phyloP scores from a whole-genome alignment of 169 alveolate genomes.

The Blepharisma undulans region DNA sequence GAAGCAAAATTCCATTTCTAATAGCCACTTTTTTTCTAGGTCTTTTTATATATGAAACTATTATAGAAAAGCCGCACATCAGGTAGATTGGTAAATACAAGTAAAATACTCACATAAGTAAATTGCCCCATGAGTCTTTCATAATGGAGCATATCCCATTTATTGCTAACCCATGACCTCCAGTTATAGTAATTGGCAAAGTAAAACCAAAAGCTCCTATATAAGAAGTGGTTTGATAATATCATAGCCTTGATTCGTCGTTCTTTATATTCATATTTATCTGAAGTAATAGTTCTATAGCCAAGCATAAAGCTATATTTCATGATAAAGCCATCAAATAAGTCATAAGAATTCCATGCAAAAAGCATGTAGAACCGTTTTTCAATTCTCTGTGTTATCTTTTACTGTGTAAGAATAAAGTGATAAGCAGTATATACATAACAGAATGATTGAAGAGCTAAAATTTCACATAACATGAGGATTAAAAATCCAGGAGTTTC shows the following conservation, averaged over 20 bases:
- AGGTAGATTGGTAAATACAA: not conserved
- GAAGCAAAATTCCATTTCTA: not conserved
- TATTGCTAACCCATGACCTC: not conserved
- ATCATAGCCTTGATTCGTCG: not conserved
- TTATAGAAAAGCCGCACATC: not conserved
- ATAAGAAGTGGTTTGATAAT: not conserved
- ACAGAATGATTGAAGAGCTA: not conserved
- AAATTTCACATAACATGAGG: not conserved
- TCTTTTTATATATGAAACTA: not conserved
- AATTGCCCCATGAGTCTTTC: not conserved
- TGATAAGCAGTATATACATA: not conserved
- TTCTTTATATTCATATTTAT: not conserved
- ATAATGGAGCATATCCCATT: not conserved
- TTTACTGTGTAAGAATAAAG: not conserved
- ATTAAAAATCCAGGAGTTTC: not conserved
- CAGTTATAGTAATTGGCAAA: not conserved
- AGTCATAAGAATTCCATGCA: not conserved
- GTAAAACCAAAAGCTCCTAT: not conserved
- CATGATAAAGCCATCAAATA: not conserved
- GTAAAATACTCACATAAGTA: not conserved
- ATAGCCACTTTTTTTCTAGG: not conserved
- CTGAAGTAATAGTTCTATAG: not conserved
- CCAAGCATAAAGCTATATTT: not conserved
- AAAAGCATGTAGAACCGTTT: not conserved
- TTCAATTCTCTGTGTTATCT: not conserved